Evolutionary conservation across 148 eudicot genomes (phyloP), one percentile per base, ranked within the genome.

Genomic region (Vaccinium darrowii): DNA sequence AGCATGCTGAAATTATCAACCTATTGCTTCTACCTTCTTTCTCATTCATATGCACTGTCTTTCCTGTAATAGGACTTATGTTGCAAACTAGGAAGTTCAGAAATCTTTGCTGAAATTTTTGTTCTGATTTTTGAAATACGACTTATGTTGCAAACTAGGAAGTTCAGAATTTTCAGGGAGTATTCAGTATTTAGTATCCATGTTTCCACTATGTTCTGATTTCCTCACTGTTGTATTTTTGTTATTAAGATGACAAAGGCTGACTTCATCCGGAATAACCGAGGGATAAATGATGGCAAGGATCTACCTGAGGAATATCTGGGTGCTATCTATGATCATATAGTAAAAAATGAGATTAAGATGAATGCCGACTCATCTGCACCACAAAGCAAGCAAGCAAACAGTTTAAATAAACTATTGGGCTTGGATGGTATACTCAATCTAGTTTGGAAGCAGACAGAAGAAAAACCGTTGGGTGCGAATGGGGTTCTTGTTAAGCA

Each of bases 391-490:
- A 97, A 93, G 91, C 98, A 94, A 86, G 91, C 90, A 60, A 97
- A 95, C 84, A 89, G 97, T 82, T 89, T 95, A 21, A 97, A 95
- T 91, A 94, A 90, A 85, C 88, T 97, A 84, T 87, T 95, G 87
- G 99, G 99, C 84, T 91, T 97, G 91, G 99, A 97, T 87, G 96
- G 98, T 84, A 93, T 97, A 85, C 93, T 97, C 85, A 97, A 94
- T 89, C 91, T 97, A 79, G 99, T 97, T 50, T 97, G 98, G 91
- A 97, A 94, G 90, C 98, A 93, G 91, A 89, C 92, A 9, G 99
- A 97, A 88, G 99, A 97, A 86, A 95, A 97, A 88, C 96, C 99
- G 4, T 71, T 95, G 91, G 95, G 99, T 80, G 91, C 96, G 58
- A 94, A 97, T 89, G 98, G 98, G 80, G 89, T 91, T 89, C 93